These are phyloP conservation scores for Heliamphora exappendiculata DNA, from an alignment of 148 eudicot genomes.

Conservation along the genomic window DNA sequence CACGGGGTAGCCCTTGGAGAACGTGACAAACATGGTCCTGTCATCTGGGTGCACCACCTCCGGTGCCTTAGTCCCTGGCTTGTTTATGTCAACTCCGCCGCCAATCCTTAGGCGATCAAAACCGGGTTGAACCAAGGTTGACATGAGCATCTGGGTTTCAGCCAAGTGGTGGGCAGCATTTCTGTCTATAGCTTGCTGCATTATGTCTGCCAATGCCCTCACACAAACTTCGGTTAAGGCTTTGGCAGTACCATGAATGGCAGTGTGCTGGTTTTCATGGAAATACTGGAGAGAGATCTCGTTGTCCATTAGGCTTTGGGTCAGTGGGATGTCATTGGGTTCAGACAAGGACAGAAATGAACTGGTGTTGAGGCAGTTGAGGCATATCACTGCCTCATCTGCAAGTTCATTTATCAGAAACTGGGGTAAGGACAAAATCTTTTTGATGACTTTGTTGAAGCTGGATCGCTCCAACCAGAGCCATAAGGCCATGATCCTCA, in stretches of 20 bases:
- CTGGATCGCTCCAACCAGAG: slow-evolving; percentile 35
- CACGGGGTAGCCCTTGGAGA: slow-evolving; percentile 47
- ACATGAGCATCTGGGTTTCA: background rate
- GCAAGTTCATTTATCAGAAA: slow-evolving; percentile 22
- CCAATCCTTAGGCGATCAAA: background rate
- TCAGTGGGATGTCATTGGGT: slow-evolving; percentile 22
- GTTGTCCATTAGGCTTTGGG: slow-evolving; percentile 16
- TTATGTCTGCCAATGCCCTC: slow-evolving; percentile 25
- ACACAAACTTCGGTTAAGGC: slow-evolving; percentile 19
- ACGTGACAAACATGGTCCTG: slow-evolving; percentile 46
- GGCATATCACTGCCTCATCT: slow-evolving; percentile 38
- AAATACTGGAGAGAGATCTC: slow-evolving; percentile 29
- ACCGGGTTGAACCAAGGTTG: slow-evolving; percentile 1
- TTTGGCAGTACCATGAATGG: slow-evolving; percentile 6
- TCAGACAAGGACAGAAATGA: slow-evolving; percentile 10
- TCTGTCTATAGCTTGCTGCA: slow-evolving; percentile 13
- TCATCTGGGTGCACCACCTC: slow-evolving; percentile 16
- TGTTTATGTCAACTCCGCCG: background rate
- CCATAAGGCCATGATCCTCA: slow-evolving; percentile 38
- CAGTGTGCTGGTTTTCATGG: slow-evolving; percentile 11
- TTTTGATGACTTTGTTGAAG: slow-evolving; percentile 5
- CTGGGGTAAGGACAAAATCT: slow-evolving; percentile 12
- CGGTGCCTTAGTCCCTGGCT: background rate
- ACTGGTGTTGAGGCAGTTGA: slow-evolving; percentile 13
- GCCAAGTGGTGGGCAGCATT: background rate